phyloP scores from a whole-genome alignment of 179 eudicot species.

The Drosera spatulata region DNA sequence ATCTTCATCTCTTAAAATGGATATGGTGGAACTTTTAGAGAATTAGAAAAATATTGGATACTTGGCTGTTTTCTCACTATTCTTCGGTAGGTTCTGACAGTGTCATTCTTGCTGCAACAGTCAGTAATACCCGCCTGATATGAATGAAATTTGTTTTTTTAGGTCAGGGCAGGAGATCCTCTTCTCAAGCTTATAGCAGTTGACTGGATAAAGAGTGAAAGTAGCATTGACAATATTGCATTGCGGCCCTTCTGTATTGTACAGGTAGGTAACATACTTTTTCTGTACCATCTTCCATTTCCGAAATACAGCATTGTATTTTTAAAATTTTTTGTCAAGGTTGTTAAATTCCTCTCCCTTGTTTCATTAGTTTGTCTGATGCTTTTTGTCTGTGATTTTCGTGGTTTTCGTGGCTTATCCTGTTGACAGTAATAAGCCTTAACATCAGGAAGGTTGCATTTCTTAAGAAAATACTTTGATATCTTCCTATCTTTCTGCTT shows the following conservation, averaged over 20 bases:
- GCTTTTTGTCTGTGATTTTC: no score
- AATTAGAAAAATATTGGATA: no score
- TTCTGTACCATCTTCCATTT: not conserved
- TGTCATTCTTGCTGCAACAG: not conserved
- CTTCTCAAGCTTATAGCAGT: conserved; percentile 89
- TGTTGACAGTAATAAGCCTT: no score
- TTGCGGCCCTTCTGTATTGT: conserved; percentile 74
- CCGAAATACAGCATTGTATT: not conserved
- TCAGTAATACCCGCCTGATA: not conserved
- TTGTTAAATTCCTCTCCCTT: not conserved
- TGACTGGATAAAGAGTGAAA: conserved; percentile 94
- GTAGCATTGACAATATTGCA: conserved; percentile 54
- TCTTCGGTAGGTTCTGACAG: not conserved
- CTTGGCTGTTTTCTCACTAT: no score
- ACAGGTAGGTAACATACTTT: conserved; percentile 38
- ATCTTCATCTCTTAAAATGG: no score
- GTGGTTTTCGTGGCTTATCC: no score
- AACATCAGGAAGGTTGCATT: no score
- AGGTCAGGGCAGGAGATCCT: conserved; percentile 93
- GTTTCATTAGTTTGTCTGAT: no score
- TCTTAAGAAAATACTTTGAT: no score
- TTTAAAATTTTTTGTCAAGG: not conserved
- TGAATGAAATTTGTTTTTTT: conserved; percentile 8
- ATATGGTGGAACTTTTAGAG: no score
- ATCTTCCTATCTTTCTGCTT: no score